phyloP scores from a whole-genome alignment of 2,329 filamentous ascomycete genomes.

The Pyricularia pennisetigena region DNA sequence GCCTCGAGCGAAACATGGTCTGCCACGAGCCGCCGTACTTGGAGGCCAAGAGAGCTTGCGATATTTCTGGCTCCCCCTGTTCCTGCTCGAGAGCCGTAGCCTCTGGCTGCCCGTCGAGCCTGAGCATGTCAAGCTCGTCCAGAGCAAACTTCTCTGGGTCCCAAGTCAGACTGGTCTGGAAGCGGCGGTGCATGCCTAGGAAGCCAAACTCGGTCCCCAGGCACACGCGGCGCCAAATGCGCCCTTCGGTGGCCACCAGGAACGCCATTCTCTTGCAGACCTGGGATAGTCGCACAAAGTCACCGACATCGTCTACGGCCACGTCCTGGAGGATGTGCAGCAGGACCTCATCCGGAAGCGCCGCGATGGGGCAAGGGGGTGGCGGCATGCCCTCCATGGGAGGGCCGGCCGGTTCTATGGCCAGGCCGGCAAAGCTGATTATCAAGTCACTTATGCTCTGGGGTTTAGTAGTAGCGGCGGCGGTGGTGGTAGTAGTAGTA shows the following conservation, averaged over 20 bases:
- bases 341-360: conserved; percentile 75
- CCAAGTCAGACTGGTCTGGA: conserved; percentile 51
- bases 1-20: conserved; percentile 69
- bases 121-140: not conserved
- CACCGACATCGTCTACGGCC: conserved; percentile 64
- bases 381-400: conserved; percentile 60
- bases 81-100: conserved; percentile 5
- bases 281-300: conserved; percentile 63
- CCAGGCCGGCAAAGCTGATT: conserved; percentile 59
- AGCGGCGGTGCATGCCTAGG: conserved; percentile 72
- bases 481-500: conserved; percentile 39
- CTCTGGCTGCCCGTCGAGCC: conserved; percentile 13
- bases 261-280: conserved; percentile 86
- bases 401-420: conserved; percentile 58
- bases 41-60: conserved; percentile 29
- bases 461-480: conserved; percentile 38
- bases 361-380: conserved; percentile 72
- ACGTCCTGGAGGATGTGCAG: conserved; percentile 67
- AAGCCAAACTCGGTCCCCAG: conserved; percentile 68
- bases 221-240: conserved; percentile 74
- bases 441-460: conserved; percentile 60
- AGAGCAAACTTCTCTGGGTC: conserved; percentile 14
- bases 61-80: conserved; percentile 24
- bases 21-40: conserved; percentile 46
- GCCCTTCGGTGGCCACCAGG: conserved; percentile 73